Evolutionary conservation across 345 rosid genomes (phyloP), one percentile per base, ranked within the genome.

Genomic region (Arabis hirsuta): DNA sequence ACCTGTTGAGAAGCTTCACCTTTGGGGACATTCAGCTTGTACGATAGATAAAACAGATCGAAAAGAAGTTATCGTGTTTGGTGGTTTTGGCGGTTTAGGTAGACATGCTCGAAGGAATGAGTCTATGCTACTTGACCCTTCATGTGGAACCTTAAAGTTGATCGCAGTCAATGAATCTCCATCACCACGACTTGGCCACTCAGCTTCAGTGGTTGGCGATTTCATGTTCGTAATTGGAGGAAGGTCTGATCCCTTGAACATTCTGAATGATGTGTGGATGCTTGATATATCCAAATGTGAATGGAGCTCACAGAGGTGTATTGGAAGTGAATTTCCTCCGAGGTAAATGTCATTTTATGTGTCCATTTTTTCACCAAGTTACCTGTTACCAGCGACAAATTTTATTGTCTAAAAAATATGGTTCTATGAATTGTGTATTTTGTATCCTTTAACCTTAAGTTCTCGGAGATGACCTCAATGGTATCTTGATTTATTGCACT

Each of bases 81-180:
- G 97, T 79, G 97, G 98, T 27, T 93, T 93, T 83, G 97, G 98
- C 44, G 97, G 98, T 5, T 63, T 81, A 39, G 98, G 98, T 69
- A 87, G 92, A 73, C 96, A 94, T 84, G 87, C 91, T 55, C 85
- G 97, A 36, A 86, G 94, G 80, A 86, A 89, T 24, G 95, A 88
- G 61, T 73, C 82, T 63, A 78, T 87, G 41, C 62, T 89, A 58
- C 82, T 94, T 55, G 86, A 89, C 73, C 91, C 92, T 19, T 76
- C 76, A 16, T 53, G 58, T 68, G 94, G 90, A 5, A 67, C 46
- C 5, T 58, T 91, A 63, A 73, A 78, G 78, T 73, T 77, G 55
- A 74, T 86, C 47, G 27, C 84, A 55, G 71, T 76, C 41, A 74
- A 66, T 65, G 77, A 67, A 31, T 66, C 82, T 60, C 96, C 96